Conservation (phyloP, 495 filamentous ascomycete species). For the Xylaria telfairii region DNA sequence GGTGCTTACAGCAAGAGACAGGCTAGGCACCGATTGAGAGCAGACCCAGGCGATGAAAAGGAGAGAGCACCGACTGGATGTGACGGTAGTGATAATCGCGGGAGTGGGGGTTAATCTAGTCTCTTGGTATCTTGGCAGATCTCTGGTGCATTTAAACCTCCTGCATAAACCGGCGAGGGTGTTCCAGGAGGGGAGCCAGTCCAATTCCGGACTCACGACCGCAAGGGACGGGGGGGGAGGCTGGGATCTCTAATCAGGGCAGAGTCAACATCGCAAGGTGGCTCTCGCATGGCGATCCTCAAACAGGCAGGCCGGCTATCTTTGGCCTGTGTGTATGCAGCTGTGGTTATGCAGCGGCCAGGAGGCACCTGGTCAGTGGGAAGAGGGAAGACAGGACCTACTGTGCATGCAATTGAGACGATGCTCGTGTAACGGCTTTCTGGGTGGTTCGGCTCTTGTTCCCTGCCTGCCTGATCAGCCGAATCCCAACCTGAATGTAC, state of each 20-base stretch:
- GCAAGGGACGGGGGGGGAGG: neutral
- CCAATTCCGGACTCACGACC: constrained; percentile 13
- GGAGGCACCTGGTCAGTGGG: constrained; percentile 5
- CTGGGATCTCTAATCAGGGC: constrained; percentile 10
- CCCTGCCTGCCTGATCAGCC: constrained; percentile 3
- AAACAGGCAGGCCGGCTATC: constrained; percentile 1
- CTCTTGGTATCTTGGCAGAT: constrained; percentile 41
- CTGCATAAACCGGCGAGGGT: constrained; percentile 17
- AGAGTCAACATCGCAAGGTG: neutral
- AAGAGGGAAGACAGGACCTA: neutral
- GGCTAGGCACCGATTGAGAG: constrained; percentile 5
- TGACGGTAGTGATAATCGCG: constrained; percentile 5
- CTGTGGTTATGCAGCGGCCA: neutral
- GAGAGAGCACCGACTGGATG: constrained; percentile 2
- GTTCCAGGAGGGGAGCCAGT: constrained; percentile 18
- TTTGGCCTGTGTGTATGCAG: constrained; percentile 7
- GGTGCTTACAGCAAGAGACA: neutral
- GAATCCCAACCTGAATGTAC: neutral
- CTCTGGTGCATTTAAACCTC: constrained; percentile 29
- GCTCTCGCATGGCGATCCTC: neutral
- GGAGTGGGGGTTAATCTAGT: constrained; percentile 26
- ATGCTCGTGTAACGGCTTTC: constrained; percentile 4
- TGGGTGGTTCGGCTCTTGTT: constrained; percentile 17
- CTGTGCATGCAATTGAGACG: neutral
- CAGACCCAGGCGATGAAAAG: constrained; percentile 6